These are phyloP conservation scores for Camelina neglecta DNA, from an alignment of 345 rosid genomes.

Conservation along the genomic window DNA sequence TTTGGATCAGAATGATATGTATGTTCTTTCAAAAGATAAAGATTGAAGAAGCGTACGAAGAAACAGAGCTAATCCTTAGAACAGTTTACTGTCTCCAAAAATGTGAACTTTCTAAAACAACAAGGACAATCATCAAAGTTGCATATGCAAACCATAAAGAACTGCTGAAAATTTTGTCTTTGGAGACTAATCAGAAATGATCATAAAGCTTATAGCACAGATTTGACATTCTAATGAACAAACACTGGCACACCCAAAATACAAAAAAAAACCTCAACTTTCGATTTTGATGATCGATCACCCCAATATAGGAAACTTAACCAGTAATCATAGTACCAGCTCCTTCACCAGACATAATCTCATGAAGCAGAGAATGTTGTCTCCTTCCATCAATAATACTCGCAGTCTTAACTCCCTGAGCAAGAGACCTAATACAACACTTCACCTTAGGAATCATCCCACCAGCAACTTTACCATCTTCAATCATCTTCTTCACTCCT, in stretches of 20 bases:
- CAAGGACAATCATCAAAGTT: neutral
- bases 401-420: constrained; percentile 89
- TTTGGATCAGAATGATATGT: constrained; percentile 1
- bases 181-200: neutral
- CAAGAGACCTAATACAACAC: constrained; percentile 81
- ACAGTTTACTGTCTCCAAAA: constrained; percentile 16
- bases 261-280: constrained; percentile 13
- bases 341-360: constrained; percentile 91
- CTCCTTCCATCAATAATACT: constrained; percentile 92
- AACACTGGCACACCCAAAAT: constrained; percentile 8
- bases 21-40: neutral
- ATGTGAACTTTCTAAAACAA: neutral
- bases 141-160: constrained; percentile 11
- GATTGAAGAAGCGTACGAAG: neutral
- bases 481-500: constrained; percentile 82
- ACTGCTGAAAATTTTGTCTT: neutral
- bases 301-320: constrained; percentile 11
- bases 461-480: constrained; percentile 74
- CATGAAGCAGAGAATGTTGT: constrained; percentile 80
- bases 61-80: neutral
- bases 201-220: neutral
- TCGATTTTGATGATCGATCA: neutral
- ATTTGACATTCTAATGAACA: constrained; percentile 10
- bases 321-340: constrained; percentile 97
- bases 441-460: constrained; percentile 96